Evolutionary conservation across 768 basidiomycete species (phyloP).

Genomic region (Gelatoporia subvermispora): DNA sequence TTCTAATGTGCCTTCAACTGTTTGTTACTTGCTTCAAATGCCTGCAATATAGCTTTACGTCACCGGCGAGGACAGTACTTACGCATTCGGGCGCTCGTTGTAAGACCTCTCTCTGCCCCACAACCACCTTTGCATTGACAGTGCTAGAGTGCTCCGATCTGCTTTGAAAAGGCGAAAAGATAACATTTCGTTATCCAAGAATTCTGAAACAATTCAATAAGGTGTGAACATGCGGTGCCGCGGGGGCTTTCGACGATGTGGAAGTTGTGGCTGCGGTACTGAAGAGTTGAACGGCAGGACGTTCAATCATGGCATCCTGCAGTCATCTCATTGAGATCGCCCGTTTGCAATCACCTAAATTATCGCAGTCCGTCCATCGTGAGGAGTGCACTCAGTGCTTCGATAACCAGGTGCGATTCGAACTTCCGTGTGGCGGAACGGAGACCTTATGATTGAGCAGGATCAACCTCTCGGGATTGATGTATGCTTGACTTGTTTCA

Average conservation of each 20-base stretch:
- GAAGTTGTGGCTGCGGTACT: not conserved
- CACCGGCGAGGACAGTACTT: too few species aligned
- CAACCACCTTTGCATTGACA: too few species aligned
- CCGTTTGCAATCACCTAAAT: slow-evolving; percentile 48
- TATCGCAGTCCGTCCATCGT: slow-evolving; percentile 73
- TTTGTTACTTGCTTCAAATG: not conserved
- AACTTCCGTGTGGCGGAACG: not conserved
- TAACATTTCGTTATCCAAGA: not conserved
- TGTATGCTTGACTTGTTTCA: slow-evolving; percentile 91
- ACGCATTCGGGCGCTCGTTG: too few species aligned
- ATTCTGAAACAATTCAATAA: not conserved
- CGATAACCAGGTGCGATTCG: slow-evolving; percentile 70
- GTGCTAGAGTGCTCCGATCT: too few species aligned
- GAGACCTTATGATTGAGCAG: slow-evolving; percentile 31
- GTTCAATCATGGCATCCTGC: slow-evolving; percentile 31
- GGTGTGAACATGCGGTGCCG: not conserved
- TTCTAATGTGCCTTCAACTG: not conserved
- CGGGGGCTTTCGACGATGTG: too few species aligned
- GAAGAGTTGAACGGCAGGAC: not conserved
- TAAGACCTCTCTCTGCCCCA: too few species aligned
- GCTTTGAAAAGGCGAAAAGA: not conserved
- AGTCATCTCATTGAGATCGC: slow-evolving; percentile 48
- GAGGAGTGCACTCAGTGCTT: slow-evolving; percentile 99
- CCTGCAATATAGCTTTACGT: too few species aligned
- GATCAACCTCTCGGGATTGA: slow-evolving; percentile 75